Conservation (phyloP, 2,329 filamentous ascomycete genomes). For the Xylaria sp. region DNA sequence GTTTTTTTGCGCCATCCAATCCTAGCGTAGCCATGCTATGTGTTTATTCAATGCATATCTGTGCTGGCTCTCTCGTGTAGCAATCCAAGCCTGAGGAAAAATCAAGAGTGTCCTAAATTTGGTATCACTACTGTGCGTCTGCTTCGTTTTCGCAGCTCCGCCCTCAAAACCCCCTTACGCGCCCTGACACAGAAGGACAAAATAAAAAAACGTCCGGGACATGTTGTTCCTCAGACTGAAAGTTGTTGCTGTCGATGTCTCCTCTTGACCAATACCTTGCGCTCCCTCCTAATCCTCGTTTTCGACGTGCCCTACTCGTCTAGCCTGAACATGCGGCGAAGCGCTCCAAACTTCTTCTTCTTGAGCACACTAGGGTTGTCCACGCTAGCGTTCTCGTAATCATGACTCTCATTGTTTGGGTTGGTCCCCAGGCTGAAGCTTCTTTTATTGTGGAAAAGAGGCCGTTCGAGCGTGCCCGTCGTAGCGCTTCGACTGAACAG, state of each 20-base stretch:
- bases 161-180: no score
- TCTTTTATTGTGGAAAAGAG: constrained; percentile 39
- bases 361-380: constrained; percentile 50
- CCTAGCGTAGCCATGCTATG: neutral
- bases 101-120: neutral
- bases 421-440: constrained; percentile 47
- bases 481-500: constrained; percentile 35
- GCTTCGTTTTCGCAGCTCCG: no score
- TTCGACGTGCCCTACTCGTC: constrained; percentile 57
- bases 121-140: neutral
- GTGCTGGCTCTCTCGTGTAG: constrained; percentile 1
- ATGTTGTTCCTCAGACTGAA: no score
- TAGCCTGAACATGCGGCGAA: constrained; percentile 67
- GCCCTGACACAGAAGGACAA: no score
- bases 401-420: constrained; percentile 38
- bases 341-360: constrained; percentile 67
- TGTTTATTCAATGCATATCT: constrained; percentile 25
- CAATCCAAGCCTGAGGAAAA: neutral
- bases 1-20: neutral
- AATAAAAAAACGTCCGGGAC: no score
- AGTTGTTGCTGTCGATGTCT: constrained; percentile 10
- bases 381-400: constrained; percentile 37
- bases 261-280: constrained; percentile 42
- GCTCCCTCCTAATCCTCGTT: constrained; percentile 30
- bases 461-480: constrained; percentile 30